Base-by-base conservation (phyloP, 2,329 filamentous ascomycete genomes). In the Bimuria novae-zelandiae region DNA sequence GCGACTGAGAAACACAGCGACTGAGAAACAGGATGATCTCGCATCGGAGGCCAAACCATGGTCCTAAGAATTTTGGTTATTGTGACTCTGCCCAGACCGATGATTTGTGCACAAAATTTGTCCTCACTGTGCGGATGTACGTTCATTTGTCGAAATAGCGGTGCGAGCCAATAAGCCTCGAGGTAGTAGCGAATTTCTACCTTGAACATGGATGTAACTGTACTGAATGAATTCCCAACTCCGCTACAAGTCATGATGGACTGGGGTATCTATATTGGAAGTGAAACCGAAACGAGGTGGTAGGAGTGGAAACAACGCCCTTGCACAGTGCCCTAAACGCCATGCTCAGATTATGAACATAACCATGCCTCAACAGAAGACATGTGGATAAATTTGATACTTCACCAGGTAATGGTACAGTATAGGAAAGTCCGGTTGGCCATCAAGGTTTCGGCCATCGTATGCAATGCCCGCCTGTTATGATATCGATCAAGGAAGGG, bases 201-300 rank as follows among this genome's bases (percentile, higher is more conserved):
- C 11, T 22, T 4, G 14, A 21, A 14, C 6, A 23, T 23, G 4
- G n/a, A 14, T 17, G 21, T 22, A 23, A 36, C 7, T 23, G 2
- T 35, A 19, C 25, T 14, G 17, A 36, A 11, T 27, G 39, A 21
- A 42, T 42, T 49, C 6, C 25, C 40, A 39, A 43, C 3, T 43
- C 32, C 23, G 23, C 35, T 23, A 22, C 10, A 19, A 30, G 11
- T 17, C 14, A 29, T 32, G 12, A 10, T 6, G 27, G 11, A 19
- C 8, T 7, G 40, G 51, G 51, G 51, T 54, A 54, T 54, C 46
- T 45, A 45, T 49, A 19, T 22, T 29, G 16, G 19, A 16, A 36
- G 42, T 29, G 10, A 45, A 22, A 14, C 8, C 44, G 7, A 41
- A n/a, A 5, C n/a, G 4, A 46, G 14, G 27, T 19, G 8, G 21